phyloP scores from a whole-genome alignment of 257 asterid genomes.

The Capsicum baccatum region DNA sequence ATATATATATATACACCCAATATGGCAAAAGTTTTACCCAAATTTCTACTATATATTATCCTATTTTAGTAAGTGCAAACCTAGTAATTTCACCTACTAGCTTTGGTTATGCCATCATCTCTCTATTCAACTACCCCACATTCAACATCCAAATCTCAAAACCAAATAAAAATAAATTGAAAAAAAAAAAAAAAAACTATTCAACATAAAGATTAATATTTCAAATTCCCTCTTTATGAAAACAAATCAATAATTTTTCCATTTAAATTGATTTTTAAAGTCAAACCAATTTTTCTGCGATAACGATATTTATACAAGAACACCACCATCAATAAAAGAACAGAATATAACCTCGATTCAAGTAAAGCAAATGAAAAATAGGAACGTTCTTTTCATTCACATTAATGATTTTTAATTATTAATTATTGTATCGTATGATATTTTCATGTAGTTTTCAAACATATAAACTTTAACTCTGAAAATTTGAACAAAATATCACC shows the following conservation, averaged over 20 bases:
- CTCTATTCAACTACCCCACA: slow-evolving; percentile 23
- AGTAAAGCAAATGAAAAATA: background rate
- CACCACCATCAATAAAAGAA: background rate
- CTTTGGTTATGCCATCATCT: slow-evolving; percentile 9
- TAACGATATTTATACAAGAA: background rate
- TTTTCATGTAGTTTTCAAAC: background rate
- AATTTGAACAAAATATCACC: no score
- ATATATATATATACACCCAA: background rate
- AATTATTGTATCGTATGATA: no score
- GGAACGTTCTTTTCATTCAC: background rate
- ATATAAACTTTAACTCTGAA: background rate
- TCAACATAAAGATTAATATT: background rate
- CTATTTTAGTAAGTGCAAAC: background rate
- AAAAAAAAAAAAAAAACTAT: background rate
- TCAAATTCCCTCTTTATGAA: background rate
- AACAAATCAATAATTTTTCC: background rate
- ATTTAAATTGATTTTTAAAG: background rate
- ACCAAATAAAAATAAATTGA: background rate
- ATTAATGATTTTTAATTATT: no score
- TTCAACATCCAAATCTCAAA: background rate
- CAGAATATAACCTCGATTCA: background rate
- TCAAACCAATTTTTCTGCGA: background rate
- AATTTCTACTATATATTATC: background rate
- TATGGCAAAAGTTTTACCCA: background rate
- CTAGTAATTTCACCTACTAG: slow-evolving; percentile 22